These are phyloP conservation scores for Zhuliangozyma parablackwelliae DNA, from an alignment of 1,139 yeast genomes.

Conservation along the genomic window DNA sequence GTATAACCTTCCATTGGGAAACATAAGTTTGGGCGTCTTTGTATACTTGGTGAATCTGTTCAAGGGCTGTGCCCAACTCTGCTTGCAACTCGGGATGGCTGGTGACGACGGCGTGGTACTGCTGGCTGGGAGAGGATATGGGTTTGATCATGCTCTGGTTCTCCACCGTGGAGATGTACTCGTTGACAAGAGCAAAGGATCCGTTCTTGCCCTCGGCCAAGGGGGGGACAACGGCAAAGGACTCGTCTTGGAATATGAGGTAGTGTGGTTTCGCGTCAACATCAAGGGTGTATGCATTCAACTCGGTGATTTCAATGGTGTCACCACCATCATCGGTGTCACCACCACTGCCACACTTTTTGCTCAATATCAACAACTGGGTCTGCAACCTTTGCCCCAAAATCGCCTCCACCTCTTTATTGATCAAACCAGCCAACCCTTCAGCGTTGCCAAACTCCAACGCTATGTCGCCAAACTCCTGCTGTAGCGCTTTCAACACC, in stretches of 20 bases:
- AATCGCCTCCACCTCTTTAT: slow-evolving; percentile 30
- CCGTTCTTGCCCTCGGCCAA: slow-evolving; percentile 18
- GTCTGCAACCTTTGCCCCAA: slow-evolving; percentile 20
- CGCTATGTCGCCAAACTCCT: slow-evolving; percentile 34
- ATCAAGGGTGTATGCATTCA: slow-evolving; percentile 6
- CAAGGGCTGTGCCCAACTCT: slow-evolving; percentile 7
- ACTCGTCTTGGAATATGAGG: slow-evolving; percentile 39
- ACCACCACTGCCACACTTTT: neutral
- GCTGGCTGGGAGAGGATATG: neutral
- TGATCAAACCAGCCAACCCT: slow-evolving; percentile 35
- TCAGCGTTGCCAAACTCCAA: slow-evolving; percentile 37
- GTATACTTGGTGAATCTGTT: slow-evolving; percentile 17
- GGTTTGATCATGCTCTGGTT: slow-evolving; percentile 8
- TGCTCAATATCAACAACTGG: slow-evolving; percentile 7
- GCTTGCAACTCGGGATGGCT: neutral
- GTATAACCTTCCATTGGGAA: slow-evolving; percentile 52
- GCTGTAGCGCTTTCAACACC: slow-evolving; percentile 33
- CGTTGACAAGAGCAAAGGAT: slow-evolving; percentile 11
- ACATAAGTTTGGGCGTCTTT: slow-evolving; percentile 31
- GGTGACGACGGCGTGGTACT: neutral
- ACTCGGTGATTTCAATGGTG: slow-evolving; percentile 6
- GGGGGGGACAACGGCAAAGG: slow-evolving; percentile 34
- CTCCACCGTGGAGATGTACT: slow-evolving; percentile 12
- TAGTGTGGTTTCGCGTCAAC: slow-evolving; percentile 20
- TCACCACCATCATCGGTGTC: slow-evolving; percentile 1